Base-by-base conservation (phyloP, 2,329 filamentous ascomycete genomes). In the Diaporthe eres region DNA sequence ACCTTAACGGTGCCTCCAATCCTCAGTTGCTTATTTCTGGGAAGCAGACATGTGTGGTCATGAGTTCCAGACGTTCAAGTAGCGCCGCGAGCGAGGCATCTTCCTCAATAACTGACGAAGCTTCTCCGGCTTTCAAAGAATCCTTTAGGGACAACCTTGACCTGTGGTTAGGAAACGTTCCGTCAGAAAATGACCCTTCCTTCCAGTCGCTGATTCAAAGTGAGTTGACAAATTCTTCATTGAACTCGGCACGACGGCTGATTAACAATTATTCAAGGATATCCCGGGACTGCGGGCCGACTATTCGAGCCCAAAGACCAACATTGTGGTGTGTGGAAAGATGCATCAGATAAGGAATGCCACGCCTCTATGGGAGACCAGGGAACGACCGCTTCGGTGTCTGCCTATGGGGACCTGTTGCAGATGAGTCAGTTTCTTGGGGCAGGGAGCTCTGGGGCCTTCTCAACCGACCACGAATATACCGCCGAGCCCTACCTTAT, bases 361-460 rank as follows among this genome's bases (percentile, higher is more conserved):
- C 44, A 73, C n/a, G 71, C 58, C 25, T 73, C 71, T 8, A 47
- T 73, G 4, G 71, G 71, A 22, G 47, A 67, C 10, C 44, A 49
- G 12, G 71, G 71, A 1, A 73, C 71, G 0, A 73, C 71, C 2
- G 71, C 71, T 1, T 55, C 57, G 6, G 71, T 63, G 3, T 55
- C 47, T 9, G 44, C 47, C 34, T 31, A 7, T 10, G 71, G 71
- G 4, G 15, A 55, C 34, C 2, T 73, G 34, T 19, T 73, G 3
- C 71, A 73, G 25, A 67, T 73, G 19, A 73, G 34, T 47, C 71
- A 67, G 4, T 73, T 55, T 5, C 58, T 73, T 3, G 71, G 44
- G 1, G 47, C 34, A 13, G 71, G 71, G 34, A 10, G 8, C 28
- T 73, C 71, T 17, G 71, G 58, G 1, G 10, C 47, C 3, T 73